phyloP scores from a whole-genome alignment of 176 grass and related monocot species.

The sorghum (Sorghum bicolor) region Sorghum_bicolor_NCBIv3 NC_012873.2:63597001-63597500 shows the following conservation, averaged over 20 bases:
- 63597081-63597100: neutral
- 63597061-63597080: neutral
- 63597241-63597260: neutral
- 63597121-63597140: too few relatives aligned
- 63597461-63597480: too few relatives aligned
- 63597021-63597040: neutral
- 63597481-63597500: too few relatives aligned
- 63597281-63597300: neutral
- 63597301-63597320: too few relatives aligned
- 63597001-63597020: neutral
- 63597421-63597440: too few relatives aligned
- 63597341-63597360: constrained; percentile 7
- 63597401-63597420: neutral
- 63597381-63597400: neutral
- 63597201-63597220: neutral
- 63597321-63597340: constrained; percentile 3
- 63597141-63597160: neutral
- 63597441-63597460: neutral
- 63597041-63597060: neutral
- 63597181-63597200: neutral
- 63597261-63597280: neutral
- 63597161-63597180: neutral
- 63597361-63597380: constrained; percentile 30
- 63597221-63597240: neutral
- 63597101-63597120: neutral